phyloP scores from a whole-genome alignment of 306 rosid genomes.

The Castanea crenata region DNA sequence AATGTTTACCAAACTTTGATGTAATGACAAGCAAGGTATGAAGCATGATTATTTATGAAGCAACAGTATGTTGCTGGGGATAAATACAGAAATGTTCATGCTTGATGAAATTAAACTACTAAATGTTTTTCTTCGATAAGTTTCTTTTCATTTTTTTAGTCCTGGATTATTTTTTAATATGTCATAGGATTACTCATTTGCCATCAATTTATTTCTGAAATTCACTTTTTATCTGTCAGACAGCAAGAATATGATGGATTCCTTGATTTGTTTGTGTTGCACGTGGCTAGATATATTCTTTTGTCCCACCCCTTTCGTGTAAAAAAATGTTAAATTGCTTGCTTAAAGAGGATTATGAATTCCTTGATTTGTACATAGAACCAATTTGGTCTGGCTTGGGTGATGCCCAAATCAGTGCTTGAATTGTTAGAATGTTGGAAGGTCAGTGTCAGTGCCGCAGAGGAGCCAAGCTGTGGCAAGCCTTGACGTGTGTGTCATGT shows the following conservation, averaged over 20 bases:
- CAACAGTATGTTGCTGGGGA: not conserved
- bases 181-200: not conserved
- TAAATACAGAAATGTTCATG: not conserved
- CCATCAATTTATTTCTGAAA: not conserved
- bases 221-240: not conserved
- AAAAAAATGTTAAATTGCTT: not conserved
- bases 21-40: conserved; percentile 28
- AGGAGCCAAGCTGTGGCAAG: too few species aligned
- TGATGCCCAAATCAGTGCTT: too few species aligned
- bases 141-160: not conserved
- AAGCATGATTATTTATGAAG: not conserved
- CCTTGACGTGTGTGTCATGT: too few species aligned
- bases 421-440: too few species aligned
- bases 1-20: conserved; percentile 18
- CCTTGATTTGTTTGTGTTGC: not conserved
- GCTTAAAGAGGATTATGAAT: not conserved
- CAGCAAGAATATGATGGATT: not conserved
- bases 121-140: not conserved
- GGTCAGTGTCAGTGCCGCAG: too few species aligned
- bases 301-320: too few species aligned
- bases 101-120: not conserved
- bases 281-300: too few species aligned
- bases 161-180: not conserved
- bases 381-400: not conserved
- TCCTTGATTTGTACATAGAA: not conserved